Percentiles rank a stretch among this genome's conserved stretches.
phyloP scores from a whole-genome alignment of 2,329 filamentous ascomycete species.

The Calonectria pseudoturangicola region DNA sequence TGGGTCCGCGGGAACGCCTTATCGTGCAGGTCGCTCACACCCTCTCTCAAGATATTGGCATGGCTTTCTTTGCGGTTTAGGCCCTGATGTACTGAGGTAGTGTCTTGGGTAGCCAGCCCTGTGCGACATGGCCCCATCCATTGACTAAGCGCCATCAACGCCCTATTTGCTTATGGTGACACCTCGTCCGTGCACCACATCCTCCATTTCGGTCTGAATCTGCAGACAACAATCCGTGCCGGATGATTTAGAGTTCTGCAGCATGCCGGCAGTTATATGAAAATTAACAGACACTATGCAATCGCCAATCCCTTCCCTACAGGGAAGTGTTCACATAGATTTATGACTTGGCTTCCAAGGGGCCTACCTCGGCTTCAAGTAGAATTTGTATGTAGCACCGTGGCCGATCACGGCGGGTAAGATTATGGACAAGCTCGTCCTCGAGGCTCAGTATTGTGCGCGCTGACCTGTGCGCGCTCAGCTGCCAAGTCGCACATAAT shows the following conservation, averaged over 20 bases:
- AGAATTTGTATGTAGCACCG: background rate
- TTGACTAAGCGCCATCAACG: conserved; percentile 15
- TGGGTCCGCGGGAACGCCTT: conserved; percentile 18
- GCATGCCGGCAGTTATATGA: conserved; percentile 10
- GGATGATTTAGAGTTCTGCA: conserved; percentile 10
- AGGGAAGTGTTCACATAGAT: background rate
- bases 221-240: background rate
- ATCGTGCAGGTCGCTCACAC: conserved; percentile 11
- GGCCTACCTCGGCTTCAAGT: background rate
- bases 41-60: conserved; percentile 1
- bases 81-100: background rate
- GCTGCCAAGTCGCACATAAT: background rate
- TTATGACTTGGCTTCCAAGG: background rate
- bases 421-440: background rate
- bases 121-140: conserved; percentile 1
- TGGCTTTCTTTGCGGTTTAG: conserved; percentile 21
- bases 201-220: background rate
- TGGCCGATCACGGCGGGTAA: no score
- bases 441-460: background rate
- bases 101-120: background rate
- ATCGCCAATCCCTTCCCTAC: background rate
- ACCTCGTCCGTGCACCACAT: conserved; percentile 17
- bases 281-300: conserved; percentile 8
- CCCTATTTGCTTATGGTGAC: background rate
- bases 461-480: background rate